A percentile compares a stretch with the other conserved stretches of the same genome.
phyloP scores from a whole-genome alignment of 2,329 filamentous ascomycete species.

The Blastomyces percursus region DNA sequence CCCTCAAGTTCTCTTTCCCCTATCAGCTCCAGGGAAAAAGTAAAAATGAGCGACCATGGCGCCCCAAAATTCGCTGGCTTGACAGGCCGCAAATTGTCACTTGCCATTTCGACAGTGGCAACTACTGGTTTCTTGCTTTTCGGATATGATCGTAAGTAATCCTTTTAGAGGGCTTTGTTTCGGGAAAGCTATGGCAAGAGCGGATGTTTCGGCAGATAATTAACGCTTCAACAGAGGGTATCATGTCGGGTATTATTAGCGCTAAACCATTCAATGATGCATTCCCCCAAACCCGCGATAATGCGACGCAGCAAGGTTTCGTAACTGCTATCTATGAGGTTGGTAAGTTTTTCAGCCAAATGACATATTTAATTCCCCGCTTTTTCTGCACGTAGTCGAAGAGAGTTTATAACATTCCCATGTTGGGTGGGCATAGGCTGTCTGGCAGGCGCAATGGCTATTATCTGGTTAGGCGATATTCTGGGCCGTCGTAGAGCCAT shows the following conservation, averaged over 20 bases:
- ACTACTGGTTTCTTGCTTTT: constrained; percentile 50
- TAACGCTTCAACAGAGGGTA: constrained; percentile 13
- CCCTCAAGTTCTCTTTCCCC: background rate
- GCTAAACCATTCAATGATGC: constrained; percentile 16
- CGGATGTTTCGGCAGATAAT: background rate
- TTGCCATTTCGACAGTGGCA: constrained; percentile 50
- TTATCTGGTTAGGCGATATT: constrained; percentile 18
- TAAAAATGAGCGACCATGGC: constrained; percentile 6
- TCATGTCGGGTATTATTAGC: constrained; percentile 21
- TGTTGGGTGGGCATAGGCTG: constrained; percentile 13
- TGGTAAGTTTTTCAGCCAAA: constrained; percentile 18
- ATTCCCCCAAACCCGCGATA: constrained; percentile 16
- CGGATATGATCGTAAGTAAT: constrained; percentile 39
- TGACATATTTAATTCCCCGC: background rate
- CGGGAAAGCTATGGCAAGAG: background rate
- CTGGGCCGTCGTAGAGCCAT: constrained; percentile 31
- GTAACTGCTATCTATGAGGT: constrained; percentile 43
- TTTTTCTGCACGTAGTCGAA: too few species aligned
- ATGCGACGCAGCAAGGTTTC: constrained; percentile 38
- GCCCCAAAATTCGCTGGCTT: constrained; percentile 46
- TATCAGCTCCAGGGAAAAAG: background rate
- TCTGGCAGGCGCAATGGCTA: constrained; percentile 21
- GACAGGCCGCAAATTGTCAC: constrained; percentile 45
- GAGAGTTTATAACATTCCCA: background rate
- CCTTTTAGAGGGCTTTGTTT: background rate